Evolutionary conservation across 1,284 basidiomycete species (phyloP), one percentile per base, ranked within the genome.

Genomic region (Austroboletus novae-zelandiae): DNA sequence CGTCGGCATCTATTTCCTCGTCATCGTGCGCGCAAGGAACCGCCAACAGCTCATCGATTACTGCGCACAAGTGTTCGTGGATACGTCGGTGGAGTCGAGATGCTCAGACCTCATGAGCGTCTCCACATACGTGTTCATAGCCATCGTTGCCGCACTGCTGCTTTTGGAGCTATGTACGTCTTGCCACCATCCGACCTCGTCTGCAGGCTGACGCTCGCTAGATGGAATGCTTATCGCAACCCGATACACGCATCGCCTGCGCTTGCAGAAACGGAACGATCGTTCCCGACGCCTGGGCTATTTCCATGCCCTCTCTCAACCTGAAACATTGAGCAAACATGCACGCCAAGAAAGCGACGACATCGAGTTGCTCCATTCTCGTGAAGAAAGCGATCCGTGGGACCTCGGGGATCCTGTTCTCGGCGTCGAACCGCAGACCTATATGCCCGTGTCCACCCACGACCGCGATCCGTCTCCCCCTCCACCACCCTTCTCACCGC

Each of bases 151-250:
- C 2, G 45, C 70, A 30, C 64, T 83, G n/a, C 59, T 84, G 20
- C 50, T 79, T 23, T 60, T 78, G 31, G 77, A 86, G 60, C 52
- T 80, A 13, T 84, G 81, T 83, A 57, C 56, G 80, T 71, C 14
- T 45, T 18, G 8, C 6, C 25, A 39, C 36, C n/a, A 32, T 27
- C 11, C 7, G 41, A 40, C 14, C 20, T 20, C 32, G 40, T n/a
- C 29, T 45, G 37, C 45, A 7, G 17, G 13, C 34, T 23, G 4
- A 30, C 18, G 5, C 23, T 17, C 27, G n/a, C 32, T 23, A 86
- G 84, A 84, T 56, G 78, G 77, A 36, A 72, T 73, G 9, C 61
- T 86, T 48, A 74, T 85, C 41, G 77, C 78, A 9, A 77, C 81
- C 15, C 78, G 83, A 14, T 86, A 86, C 59, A 66, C 79, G 39